These are phyloP conservation scores for Saitozyma sp. DNA, from an alignment of 768 basidiomycete genomes.

Conservation along the genomic window DNA sequence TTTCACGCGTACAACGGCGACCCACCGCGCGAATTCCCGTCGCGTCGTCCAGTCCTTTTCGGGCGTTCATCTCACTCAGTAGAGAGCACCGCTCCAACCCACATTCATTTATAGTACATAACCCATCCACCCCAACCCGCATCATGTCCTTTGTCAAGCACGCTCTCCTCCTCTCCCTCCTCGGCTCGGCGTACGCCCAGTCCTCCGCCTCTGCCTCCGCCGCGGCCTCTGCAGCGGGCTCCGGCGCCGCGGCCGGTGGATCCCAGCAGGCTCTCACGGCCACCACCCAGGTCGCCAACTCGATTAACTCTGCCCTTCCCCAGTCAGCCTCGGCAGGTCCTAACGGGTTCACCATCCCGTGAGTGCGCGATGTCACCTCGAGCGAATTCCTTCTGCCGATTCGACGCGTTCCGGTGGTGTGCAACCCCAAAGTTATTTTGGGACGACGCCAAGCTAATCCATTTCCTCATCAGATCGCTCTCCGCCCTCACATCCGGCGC, in stretches of 20 bases:
- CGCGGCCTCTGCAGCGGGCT: constrained; percentile 8
- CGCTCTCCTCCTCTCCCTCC: constrained; percentile 4
- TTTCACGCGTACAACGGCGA: too few species aligned
- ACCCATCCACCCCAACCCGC: background rate
- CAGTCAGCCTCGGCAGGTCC: constrained; percentile 20
- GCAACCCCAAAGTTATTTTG: too few species aligned
- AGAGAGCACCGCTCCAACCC: background rate
- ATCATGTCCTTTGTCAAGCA: constrained; percentile 2
- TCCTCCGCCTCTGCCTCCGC: constrained; percentile 6
- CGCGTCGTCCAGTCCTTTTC: background rate
- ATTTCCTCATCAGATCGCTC: constrained; percentile 15
- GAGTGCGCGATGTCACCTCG: constrained; percentile 9
- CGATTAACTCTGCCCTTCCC: constrained; percentile 24
- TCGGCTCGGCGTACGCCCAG: constrained; percentile 1
- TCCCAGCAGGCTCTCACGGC: constrained; percentile 13
- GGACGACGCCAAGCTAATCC: too few species aligned
- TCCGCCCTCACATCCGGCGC: constrained; percentile 43
- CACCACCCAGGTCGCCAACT: constrained; percentile 7
- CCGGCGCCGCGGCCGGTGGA: constrained; percentile 7
- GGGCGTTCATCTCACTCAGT: background rate
- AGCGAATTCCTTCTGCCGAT: background rate
- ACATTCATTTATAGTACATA: background rate
- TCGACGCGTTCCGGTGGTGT: too few species aligned
- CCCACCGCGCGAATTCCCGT: too few species aligned
- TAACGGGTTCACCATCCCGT: constrained; percentile 40